These are phyloP conservation scores for Fraxinus dipetala DNA, from an alignment of 305 asterid genomes.

Conservation along the genomic window DNA sequence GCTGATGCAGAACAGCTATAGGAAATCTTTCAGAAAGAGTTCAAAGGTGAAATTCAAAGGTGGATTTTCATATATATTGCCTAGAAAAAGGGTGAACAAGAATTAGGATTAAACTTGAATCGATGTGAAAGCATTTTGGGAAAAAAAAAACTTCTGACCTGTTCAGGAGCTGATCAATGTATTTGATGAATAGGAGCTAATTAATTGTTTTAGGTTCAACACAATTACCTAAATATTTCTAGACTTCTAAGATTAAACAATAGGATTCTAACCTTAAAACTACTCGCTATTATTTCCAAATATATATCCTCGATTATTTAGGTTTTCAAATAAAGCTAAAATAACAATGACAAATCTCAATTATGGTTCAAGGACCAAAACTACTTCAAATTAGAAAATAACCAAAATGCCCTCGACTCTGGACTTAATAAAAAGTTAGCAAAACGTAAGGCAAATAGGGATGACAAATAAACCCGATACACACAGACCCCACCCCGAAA, in stretches of 20 bases:
- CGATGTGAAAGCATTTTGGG: neutral
- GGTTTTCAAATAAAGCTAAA: neutral
- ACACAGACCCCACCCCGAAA: neutral
- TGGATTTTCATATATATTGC: neutral
- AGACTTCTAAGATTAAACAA: neutral
- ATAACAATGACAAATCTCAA: neutral
- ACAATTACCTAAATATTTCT: neutral
- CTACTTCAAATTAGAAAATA: neutral
- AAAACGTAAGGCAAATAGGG: neutral
- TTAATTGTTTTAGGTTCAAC: neutral
- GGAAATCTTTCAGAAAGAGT: neutral
- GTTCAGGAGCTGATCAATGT: neutral
- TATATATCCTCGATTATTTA: neutral
- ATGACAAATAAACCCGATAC: neutral
- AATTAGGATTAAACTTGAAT: neutral
- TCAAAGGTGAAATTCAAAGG: neutral
- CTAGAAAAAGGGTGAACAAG: neutral
- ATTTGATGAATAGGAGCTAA: neutral
- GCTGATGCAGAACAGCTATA: neutral
- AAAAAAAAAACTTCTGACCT: neutral
- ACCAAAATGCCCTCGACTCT: neutral
- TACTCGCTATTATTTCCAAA: neutral
- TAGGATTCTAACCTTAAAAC: neutral
- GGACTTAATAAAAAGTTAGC: neutral
- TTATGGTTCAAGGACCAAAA: neutral